These are phyloP conservation scores for Paecilomyces sp. DNA, from an alignment of 2,329 filamentous ascomycete genomes.

Conservation along the genomic window DNA sequence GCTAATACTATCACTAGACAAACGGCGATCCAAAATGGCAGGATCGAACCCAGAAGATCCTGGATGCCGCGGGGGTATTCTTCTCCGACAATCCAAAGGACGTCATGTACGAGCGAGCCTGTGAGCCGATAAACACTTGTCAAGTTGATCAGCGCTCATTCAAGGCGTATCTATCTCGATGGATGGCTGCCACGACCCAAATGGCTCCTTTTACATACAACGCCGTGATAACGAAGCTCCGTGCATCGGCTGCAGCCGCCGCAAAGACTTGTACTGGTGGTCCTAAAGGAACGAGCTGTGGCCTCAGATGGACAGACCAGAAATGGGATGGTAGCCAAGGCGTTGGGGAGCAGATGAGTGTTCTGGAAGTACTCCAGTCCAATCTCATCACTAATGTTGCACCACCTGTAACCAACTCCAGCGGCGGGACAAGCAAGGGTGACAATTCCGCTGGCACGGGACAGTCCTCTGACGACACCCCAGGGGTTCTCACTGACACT, in stretches of 20 bases:
- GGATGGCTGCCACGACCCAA: conserved; percentile 52
- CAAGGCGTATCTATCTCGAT: conserved; percentile 59
- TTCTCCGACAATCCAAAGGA: conserved; percentile 6
- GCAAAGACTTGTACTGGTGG: conserved; percentile 48
- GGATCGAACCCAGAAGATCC: conserved; percentile 6
- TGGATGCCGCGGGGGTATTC: conserved; percentile 7
- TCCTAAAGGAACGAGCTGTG: conserved; percentile 31
- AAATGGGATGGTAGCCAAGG: conserved; percentile 30
- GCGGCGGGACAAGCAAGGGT: conserved; percentile 26
- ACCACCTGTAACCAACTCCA: conserved; percentile 21
- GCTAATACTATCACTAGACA: conserved; percentile 12
- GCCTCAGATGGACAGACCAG: conserved; percentile 32
- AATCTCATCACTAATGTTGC: conserved; percentile 23
- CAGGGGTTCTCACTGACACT: conserved; percentile 5
- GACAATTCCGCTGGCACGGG: conserved; percentile 17
- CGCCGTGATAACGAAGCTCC: conserved; percentile 45
- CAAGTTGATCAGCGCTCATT: conserved; percentile 59
- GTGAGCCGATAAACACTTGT: conserved; percentile 49
- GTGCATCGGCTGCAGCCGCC: conserved; percentile 47
- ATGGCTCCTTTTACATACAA: conserved; percentile 51
- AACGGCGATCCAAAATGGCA: conserved; percentile 13
- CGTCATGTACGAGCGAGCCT: conserved; percentile 54
- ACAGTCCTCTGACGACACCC: conserved; percentile 5
- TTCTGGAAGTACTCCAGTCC: conserved; percentile 26
- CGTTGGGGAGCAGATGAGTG: conserved; percentile 35